Evolutionary conservation across 768 basidiomycete species (phyloP).

Genomic region (Mycena belliarum): DNA sequence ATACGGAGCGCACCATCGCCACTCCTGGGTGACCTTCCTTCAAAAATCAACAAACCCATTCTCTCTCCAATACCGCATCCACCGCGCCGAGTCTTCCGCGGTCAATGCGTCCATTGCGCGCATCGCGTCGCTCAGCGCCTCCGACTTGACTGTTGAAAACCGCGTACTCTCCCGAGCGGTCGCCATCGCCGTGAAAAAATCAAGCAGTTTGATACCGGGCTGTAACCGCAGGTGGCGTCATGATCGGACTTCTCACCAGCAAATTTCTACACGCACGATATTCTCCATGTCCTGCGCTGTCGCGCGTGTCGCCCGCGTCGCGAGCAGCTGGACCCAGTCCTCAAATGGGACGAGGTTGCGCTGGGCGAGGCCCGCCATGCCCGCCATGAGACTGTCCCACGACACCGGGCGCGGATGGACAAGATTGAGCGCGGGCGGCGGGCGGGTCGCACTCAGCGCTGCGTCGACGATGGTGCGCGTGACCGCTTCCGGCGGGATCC

Average conservation of each 20-base stretch:
- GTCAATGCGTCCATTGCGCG: no score
- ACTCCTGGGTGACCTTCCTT: no score
- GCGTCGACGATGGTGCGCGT: slow-evolving; percentile 34
- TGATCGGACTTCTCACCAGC: no score
- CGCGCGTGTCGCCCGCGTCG: neutral
- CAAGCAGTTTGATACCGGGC: slow-evolving; percentile 11
- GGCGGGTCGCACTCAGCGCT: slow-evolving; percentile 23
- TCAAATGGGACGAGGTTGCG: slow-evolving; percentile 1
- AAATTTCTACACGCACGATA: neutral
- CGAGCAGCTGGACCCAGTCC: slow-evolving; percentile 3
- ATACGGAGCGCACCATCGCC: no score
- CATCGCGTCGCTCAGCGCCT: no score
- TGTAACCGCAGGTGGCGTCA: neutral
- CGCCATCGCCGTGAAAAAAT: neutral
- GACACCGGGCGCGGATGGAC: slow-evolving; percentile 37
- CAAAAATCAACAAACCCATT: no score
- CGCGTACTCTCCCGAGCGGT: no score
- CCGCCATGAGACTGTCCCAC: slow-evolving; percentile 30
- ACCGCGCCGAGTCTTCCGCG: no score
- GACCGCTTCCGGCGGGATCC: slow-evolving; percentile 39
- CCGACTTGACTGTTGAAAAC: no score
- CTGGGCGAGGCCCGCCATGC: slow-evolving; percentile 17
- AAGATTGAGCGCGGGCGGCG: slow-evolving; percentile 33
- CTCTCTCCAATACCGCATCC: no score
- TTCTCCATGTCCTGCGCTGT: slow-evolving; percentile 3